Evolutionary conservation across 352 stramenopile genomes (phyloP).

Genomic region (Globisporangium apiculatum): DNA sequence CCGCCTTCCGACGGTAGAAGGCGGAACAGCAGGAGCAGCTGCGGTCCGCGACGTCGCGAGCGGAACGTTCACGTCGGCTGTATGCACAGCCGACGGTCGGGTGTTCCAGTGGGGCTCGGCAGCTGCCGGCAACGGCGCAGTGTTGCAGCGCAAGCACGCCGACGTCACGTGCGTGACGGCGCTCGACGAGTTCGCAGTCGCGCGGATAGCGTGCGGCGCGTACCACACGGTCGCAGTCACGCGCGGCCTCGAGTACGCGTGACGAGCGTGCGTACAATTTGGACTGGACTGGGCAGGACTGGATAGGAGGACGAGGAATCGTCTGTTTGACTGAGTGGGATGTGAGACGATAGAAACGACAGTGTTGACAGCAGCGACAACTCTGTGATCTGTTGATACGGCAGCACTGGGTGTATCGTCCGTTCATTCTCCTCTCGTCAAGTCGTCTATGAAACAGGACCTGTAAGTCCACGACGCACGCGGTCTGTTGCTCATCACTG

Average conservation of each 20-base stretch:
- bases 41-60: conserved; percentile 42
- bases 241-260: conserved; percentile 39
- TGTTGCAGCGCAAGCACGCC: conserved; percentile 44
- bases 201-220: conserved; percentile 52
- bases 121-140: conserved; percentile 56
- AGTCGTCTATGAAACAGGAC: no score
- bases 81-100: conserved; percentile 40
- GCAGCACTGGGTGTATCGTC: no score
- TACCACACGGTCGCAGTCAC: conserved; percentile 63
- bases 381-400: no score
- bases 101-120: conserved; percentile 71
- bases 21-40: neutral
- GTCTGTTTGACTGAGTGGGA: no score
- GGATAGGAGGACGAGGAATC: no score
- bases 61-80: conserved; percentile 56
- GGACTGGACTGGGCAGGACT: no score
- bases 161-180: conserved; percentile 32
- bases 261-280: conserved; percentile 1
- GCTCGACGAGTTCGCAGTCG: conserved; percentile 39
- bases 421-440: no score
- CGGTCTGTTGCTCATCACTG: no score
- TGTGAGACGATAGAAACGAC: no score
- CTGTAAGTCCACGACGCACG: no score
- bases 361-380: no score
- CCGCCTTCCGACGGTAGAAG: conserved; percentile 12